Conservation (phyloP, 2,329 filamentous ascomycete species). For the Ascomycota sp. region DNA sequence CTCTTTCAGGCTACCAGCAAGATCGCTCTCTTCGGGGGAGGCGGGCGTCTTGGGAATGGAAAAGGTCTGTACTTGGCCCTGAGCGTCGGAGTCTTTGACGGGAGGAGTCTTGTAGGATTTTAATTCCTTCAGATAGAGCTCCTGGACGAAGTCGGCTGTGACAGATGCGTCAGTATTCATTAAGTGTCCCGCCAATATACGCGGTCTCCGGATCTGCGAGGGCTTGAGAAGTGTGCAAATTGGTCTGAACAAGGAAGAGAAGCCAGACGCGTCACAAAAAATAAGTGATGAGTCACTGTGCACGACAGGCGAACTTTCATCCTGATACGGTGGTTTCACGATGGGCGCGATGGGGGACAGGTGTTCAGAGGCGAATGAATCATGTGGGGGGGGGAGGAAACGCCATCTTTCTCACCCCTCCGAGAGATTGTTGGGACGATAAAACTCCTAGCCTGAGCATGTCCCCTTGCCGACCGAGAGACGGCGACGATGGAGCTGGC, state of each 20-base stretch:
- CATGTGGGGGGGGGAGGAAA: neutral
- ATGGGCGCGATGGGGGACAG: neutral
- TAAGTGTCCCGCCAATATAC: too few species aligned
- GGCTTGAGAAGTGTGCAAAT: too few species aligned
- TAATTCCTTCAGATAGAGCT: constrained; percentile 90
- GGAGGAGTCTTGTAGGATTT: constrained; percentile 77
- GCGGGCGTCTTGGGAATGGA: constrained; percentile 52
- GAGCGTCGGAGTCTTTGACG: constrained; percentile 67
- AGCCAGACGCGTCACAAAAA: too few species aligned
- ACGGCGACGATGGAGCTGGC: constrained; percentile 26
- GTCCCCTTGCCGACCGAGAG: constrained; percentile 19
- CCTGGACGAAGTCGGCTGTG: constrained; percentile 86
- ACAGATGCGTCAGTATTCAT: neutral
- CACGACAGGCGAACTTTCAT: too few species aligned
- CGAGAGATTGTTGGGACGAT: constrained; percentile 37
- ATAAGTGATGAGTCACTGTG: too few species aligned
- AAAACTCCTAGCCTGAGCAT: constrained; percentile 30
- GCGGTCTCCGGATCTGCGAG: too few species aligned
- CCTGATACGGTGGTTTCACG: neutral
- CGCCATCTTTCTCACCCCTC: constrained; percentile 27
- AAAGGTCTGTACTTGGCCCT: constrained; percentile 84
- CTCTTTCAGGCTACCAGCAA: constrained; percentile 73
- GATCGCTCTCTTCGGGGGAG: constrained; percentile 84
- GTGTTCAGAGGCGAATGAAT: neutral
- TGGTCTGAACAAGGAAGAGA: too few species aligned